Percentiles rank a stretch among this genome's conserved stretches.
Conservation (phyloP, 768 basidiomycete species). For the Pholiota conissans region DNA sequence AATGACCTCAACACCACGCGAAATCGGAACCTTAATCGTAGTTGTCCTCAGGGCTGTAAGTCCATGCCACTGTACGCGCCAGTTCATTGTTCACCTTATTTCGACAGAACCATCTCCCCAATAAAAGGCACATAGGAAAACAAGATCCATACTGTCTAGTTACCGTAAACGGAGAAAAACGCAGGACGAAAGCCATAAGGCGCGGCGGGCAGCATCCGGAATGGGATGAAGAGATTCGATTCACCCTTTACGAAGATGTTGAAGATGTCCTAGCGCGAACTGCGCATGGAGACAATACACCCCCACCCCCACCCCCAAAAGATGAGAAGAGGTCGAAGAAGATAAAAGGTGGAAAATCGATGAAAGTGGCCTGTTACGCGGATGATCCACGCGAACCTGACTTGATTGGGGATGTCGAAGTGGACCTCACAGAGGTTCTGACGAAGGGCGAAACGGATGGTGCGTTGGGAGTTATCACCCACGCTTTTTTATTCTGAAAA, state of each 20-base stretch:
- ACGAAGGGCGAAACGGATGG: slow-evolving; percentile 98
- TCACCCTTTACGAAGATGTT: slow-evolving; percentile 80
- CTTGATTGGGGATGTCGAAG: slow-evolving; percentile 87
- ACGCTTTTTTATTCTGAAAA: no score
- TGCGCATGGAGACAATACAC: slow-evolving; percentile 41
- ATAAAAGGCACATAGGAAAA: slow-evolving; percentile 92
- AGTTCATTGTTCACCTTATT: slow-evolving; percentile 16
- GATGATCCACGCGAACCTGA: slow-evolving; percentile 96
- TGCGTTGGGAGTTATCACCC: slow-evolving; percentile 34
- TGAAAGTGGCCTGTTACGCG: slow-evolving; percentile 88
- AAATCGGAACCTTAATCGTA: slow-evolving; percentile 92
- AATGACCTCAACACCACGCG: slow-evolving; percentile 64
- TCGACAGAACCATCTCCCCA: slow-evolving; percentile 79
- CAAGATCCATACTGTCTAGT: slow-evolving; percentile 95
- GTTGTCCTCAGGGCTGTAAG: slow-evolving; percentile 93
- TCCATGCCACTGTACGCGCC: slow-evolving; percentile 22
- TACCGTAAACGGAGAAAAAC: slow-evolving; percentile 76
- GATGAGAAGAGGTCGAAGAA: slow-evolving; percentile 42
- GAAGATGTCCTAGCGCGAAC: slow-evolving; percentile 51
- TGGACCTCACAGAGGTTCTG: slow-evolving; percentile 87
- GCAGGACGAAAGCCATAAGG: slow-evolving; percentile 90
- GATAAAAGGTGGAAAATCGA: slow-evolving; percentile 70
- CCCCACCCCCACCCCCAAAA: slow-evolving; percentile 74
- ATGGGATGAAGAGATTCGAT: slow-evolving; percentile 98
- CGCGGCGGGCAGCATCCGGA: slow-evolving; percentile 98